These are phyloP conservation scores for Fallopia convolvulus DNA, from an alignment of 148 eudicot genomes.

Conservation along the genomic window DNA sequence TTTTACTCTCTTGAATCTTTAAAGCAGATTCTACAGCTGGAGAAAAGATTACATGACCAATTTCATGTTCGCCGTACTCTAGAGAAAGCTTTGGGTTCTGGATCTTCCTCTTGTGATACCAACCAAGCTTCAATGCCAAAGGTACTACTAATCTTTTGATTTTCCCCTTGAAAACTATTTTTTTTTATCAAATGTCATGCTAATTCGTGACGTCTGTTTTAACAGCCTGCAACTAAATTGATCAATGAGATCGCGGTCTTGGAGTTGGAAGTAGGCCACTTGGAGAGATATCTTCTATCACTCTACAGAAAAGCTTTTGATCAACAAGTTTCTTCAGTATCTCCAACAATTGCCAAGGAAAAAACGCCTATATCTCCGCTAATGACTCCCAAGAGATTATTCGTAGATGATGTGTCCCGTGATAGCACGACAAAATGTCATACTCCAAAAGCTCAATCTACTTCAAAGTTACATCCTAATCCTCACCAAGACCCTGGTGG, in stretches of 20 bases:
- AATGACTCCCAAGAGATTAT: conserved; percentile 46
- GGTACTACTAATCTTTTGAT: conserved; percentile 33
- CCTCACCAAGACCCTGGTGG: conserved; percentile 23
- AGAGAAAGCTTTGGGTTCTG: conserved; percentile 72
- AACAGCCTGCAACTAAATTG: conserved; percentile 90
- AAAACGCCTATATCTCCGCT: conserved; percentile 35
- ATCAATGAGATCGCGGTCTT: conserved; percentile 83
- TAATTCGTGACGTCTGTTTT: not conserved
- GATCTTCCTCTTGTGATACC: conserved; percentile 36
- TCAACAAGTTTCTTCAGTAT: conserved; percentile 54
- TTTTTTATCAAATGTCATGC: not conserved
- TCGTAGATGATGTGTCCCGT: conserved; percentile 39
- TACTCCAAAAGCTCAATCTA: conserved; percentile 20
- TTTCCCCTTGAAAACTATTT: not conserved
- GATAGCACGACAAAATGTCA: conserved; percentile 27
- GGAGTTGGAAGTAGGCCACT: conserved; percentile 79
- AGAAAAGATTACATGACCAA: conserved; percentile 76
- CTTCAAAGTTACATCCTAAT: conserved; percentile 23
- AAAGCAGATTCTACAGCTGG: conserved; percentile 69
- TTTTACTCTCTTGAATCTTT: not conserved
- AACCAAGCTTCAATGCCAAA: conserved; percentile 48
- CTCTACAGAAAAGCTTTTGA: conserved; percentile 88
- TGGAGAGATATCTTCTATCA: conserved; percentile 91
- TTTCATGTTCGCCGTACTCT: conserved; percentile 67
- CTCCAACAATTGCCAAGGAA: conserved; percentile 42